phyloP scores from a whole-genome alignment of 768 basidiomycete species.

The Rhodosporidiobolus sp. region DNA sequence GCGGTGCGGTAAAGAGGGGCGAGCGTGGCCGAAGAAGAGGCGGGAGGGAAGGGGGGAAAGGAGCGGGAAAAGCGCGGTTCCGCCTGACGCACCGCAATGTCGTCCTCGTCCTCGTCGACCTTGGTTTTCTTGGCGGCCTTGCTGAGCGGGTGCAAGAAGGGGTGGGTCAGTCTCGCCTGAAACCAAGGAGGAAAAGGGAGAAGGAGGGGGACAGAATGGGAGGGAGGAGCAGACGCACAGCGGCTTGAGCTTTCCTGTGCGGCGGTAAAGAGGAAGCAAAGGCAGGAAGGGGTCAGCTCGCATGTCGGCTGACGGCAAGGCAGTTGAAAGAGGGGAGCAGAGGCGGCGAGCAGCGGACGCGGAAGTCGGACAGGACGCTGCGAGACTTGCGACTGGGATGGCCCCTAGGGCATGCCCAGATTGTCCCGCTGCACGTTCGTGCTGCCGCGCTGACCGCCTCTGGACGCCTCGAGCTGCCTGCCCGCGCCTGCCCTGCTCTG shows the following conservation, averaged over 20 bases:
- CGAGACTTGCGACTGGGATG: too few relatives aligned
- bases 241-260: constrained; percentile 5
- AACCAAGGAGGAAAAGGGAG: neutral
- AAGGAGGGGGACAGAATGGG: neutral
- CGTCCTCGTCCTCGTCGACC: constrained; percentile 53
- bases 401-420: too few relatives aligned
- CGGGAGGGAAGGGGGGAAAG: neutral
- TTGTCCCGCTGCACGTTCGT: too few relatives aligned
- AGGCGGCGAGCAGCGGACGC: too few relatives aligned
- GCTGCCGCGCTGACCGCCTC: too few relatives aligned
- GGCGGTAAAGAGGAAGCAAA: neutral
- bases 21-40: too few relatives aligned
- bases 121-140: constrained; percentile 82
- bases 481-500: too few relatives aligned
- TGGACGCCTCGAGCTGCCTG: too few relatives aligned
- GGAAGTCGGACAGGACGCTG: too few relatives aligned
- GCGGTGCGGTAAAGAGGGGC: too few relatives aligned
- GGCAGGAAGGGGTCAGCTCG: neutral
- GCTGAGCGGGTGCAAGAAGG: neutral
- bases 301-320: too few relatives aligned
- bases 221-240: constrained; percentile 48
- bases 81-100: constrained; percentile 8
- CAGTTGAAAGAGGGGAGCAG: too few relatives aligned
- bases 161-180: neutral
- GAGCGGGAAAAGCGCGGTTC: neutral